A percentile compares a stretch with the other conserved stretches of the same genome.
phyloP scores from a whole-genome alignment of 139 green algal species.

The Volvox africanus region DNA sequence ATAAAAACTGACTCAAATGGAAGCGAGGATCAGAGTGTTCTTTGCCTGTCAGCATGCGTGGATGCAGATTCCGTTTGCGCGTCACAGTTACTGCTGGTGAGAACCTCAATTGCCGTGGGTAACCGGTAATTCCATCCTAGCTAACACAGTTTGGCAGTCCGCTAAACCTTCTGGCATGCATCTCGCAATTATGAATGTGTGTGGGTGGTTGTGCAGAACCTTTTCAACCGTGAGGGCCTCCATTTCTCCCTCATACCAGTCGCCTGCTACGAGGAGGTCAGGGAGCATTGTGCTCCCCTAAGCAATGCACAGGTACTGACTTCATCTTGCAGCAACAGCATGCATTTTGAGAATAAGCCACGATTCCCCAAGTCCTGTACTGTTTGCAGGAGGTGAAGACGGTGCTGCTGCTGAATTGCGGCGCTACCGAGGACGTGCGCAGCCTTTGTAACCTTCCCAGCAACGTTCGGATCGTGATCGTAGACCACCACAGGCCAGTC shows the following conservation, averaged over 20 bases:
- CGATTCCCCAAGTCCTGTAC: neutral
- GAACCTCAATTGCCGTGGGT: neutral
- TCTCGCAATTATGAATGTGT: neutral
- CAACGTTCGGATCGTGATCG: constrained; percentile 80
- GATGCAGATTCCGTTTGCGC: constrained; percentile 83
- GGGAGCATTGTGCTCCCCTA: constrained; percentile 42
- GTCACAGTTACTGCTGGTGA: constrained; percentile 77
- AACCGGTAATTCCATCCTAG: neutral
- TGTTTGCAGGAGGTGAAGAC: constrained; percentile 67
- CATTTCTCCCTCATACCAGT: constrained; percentile 69
- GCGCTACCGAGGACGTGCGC: constrained; percentile 76
- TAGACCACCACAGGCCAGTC: constrained; percentile 84
- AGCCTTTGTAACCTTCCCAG: constrained; percentile 55
- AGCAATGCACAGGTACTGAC: constrained; percentile 31
- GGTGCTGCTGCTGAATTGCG: constrained; percentile 91
- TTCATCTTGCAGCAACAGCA: neutral
- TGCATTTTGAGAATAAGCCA: neutral
- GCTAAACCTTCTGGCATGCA: neutral
- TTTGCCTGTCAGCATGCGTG: constrained; percentile 73
- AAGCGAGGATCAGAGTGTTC: constrained; percentile 75
- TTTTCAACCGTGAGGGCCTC: constrained; percentile 54
- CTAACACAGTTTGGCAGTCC: no score
- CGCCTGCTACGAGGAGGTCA: constrained; percentile 66
- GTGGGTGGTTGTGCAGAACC: constrained; percentile 42
- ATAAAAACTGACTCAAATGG: constrained; percentile 69